A percentile compares a stretch with the other conserved stretches of the same genome.
These are phyloP conservation scores for Marsdenia floribunda DNA, from an alignment of 257 asterid genomes.

Conservation along the genomic window DNA sequence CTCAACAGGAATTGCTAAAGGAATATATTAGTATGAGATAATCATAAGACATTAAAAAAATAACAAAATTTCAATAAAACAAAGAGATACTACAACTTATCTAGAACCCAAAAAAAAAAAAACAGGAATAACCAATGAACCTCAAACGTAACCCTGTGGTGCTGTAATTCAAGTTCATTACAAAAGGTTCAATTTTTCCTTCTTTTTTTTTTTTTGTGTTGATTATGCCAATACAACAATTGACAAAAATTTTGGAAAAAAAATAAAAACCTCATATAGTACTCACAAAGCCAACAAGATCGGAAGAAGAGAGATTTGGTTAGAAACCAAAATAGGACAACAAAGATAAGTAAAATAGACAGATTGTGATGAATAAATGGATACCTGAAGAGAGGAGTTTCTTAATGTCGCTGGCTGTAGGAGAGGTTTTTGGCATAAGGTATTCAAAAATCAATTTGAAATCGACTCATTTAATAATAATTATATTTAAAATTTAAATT, in stretches of 20 bases:
- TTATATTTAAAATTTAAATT: too few species aligned
- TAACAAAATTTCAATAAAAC: background rate
- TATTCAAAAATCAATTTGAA: too few species aligned
- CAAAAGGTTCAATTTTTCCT: background rate
- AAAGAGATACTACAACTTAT: background rate
- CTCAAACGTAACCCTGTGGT: background rate
- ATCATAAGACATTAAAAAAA: background rate
- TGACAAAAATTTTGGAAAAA: background rate
- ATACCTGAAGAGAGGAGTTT: constrained; percentile 37
- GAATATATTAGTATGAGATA: background rate
- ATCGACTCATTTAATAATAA: too few species aligned
- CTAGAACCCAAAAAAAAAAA: background rate
- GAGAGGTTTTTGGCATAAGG: constrained; percentile 8
- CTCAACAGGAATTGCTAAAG: background rate
- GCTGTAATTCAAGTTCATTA: background rate
- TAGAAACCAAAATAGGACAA: background rate
- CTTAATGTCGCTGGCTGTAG: constrained; percentile 41
- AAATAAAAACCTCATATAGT: background rate
- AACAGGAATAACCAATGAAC: background rate
- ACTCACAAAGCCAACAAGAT: background rate
- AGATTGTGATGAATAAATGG: background rate
- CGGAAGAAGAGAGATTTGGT: background rate
- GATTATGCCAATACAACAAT: background rate
- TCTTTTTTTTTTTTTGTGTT: too few species aligned
- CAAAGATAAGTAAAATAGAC: background rate